Base-by-base conservation (phyloP, 257 asterid genomes). In the Solanum raphanifolium region DNA sequence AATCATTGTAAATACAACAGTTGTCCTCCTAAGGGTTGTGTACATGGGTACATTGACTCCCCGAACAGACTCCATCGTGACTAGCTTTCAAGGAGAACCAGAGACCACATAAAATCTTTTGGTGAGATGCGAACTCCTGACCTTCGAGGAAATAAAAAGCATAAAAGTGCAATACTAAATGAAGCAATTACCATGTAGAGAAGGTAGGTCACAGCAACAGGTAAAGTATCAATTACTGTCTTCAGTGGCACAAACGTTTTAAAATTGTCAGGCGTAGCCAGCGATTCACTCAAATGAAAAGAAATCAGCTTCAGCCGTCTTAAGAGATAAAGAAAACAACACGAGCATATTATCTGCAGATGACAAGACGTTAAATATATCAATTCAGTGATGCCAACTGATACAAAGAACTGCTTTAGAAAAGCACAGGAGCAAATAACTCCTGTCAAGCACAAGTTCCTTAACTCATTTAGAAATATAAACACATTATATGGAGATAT, bases 41-140 rank as follows among this genome's bases (percentile, higher is more conserved):
- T 96, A 96, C 99, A 96, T 96, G 35, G 99, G 99, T 66, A 96
- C 99, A 91, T 94, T 96, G 74, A 96, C 98, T 38, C 96, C 99
- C 31, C 98, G 95, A 89, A 96, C 95, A 91, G 98, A 94, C 93
- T 94, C 99, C 99, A 96, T 96, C 34, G 95, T 89, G 89, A 92
- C 96, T 92, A 95, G 90, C 99, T 96, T 95, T 91, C 92, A 92
- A 91, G 89, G 87, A 88, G 92, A 93, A 89, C 48, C 88, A 90
- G 87, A 91, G 68, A 89, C 82, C 65, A 86, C 48, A 79, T 79
- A 43, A 48, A 83, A 74, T 86, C 32, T 88, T 20, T 38, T 55
- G 87, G 55, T 36, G 60, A 81, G 52, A 87, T 87, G 86, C 85
- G 75, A 90, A 66, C 81, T 62, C 35, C 79, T 68, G 58, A 71